phyloP scores from a whole-genome alignment of 176 grass and related monocot species.

The Oryza brachyantha region DNA sequence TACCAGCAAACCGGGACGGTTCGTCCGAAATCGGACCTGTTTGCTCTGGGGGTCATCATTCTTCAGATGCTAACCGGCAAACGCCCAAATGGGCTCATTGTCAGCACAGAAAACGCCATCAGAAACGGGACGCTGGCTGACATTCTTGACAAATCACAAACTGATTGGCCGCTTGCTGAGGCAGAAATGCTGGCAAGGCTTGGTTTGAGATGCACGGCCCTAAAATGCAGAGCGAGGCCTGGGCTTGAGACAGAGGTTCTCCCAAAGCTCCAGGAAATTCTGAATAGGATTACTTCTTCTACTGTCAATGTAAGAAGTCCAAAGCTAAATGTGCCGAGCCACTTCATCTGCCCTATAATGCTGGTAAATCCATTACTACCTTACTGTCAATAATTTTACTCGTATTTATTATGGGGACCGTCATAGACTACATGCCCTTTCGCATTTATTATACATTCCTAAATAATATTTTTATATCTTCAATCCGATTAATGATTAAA shows the following conservation, averaged over 20 bases:
- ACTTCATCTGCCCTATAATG: conserved; percentile 81
- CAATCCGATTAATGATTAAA: not conserved
- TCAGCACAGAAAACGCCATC: conserved; percentile 44
- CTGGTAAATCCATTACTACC: conserved; percentile 41
- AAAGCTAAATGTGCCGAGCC: conserved; percentile 37
- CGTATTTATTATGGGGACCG: not conserved
- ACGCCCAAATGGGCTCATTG: conserved; percentile 60
- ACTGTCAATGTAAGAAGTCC: conserved; percentile 30
- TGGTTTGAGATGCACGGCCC: conserved; percentile 50
- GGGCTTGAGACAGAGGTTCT: conserved; percentile 64
- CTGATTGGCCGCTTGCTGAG: conserved; percentile 54
- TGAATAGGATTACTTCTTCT: conserved; percentile 42
- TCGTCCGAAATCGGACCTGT: conserved; percentile 78
- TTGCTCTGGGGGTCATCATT: conserved; percentile 62
- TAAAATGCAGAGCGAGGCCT: conserved; percentile 87
- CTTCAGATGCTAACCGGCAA: conserved; percentile 72
- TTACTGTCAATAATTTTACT: not conserved
- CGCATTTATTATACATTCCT: not conserved
- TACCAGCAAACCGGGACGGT: conserved; percentile 87
- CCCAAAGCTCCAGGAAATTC: conserved; percentile 60
- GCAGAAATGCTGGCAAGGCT: conserved; percentile 71
- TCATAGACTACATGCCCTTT: too few relatives aligned
- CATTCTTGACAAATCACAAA: conserved; percentile 52
- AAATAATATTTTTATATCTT: not conserved
- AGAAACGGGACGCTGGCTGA: conserved; percentile 28